A percentile compares a stretch with the other conserved stretches of the same genome.
Evolutionary conservation across 2,329 filamentous ascomycete species (phyloP).

Genomic region (Penicillium verrucosum): DNA sequence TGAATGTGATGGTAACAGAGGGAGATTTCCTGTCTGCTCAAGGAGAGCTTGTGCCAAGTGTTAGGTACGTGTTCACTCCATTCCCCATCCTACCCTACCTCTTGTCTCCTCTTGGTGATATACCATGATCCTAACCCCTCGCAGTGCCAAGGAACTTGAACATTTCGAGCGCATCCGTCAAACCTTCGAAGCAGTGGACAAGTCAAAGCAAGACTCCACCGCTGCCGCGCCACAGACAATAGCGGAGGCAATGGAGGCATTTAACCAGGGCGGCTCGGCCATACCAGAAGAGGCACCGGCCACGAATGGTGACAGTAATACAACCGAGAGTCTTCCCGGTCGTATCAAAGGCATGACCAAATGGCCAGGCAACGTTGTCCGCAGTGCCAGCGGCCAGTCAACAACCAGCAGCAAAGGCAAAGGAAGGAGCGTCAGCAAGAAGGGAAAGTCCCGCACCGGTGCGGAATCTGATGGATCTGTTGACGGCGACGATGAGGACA

Average conservation of each 20-base stretch:
- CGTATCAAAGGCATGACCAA: constrained; percentile 34
- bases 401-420: constrained; percentile 28
- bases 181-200: constrained; percentile 67
- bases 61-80: constrained; percentile 48
- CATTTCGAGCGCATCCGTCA: constrained; percentile 85
- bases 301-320: constrained; percentile 26
- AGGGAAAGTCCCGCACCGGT: constrained; percentile 40
- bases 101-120: not conserved
- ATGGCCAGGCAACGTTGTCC: constrained; percentile 24
- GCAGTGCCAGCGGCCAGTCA: constrained; percentile 32
- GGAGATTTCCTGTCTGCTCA: constrained; percentile 82
- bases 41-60: constrained; percentile 83
- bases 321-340: constrained; percentile 18
- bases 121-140: constrained; percentile 23
- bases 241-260: constrained; percentile 37
- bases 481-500: constrained; percentile 30
- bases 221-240: constrained; percentile 33
- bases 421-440: constrained; percentile 26
- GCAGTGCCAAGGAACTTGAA: constrained; percentile 78
- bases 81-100: not conserved
- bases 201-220: constrained; percentile 40
- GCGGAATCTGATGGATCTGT: constrained; percentile 34
- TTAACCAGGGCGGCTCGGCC: constrained; percentile 23
- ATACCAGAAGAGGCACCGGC: constrained; percentile 21
- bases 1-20: constrained; percentile 83